phyloP scores from a whole-genome alignment of 2,329 filamentous ascomycete genomes.

The Erysiphe pulchra region DNA sequence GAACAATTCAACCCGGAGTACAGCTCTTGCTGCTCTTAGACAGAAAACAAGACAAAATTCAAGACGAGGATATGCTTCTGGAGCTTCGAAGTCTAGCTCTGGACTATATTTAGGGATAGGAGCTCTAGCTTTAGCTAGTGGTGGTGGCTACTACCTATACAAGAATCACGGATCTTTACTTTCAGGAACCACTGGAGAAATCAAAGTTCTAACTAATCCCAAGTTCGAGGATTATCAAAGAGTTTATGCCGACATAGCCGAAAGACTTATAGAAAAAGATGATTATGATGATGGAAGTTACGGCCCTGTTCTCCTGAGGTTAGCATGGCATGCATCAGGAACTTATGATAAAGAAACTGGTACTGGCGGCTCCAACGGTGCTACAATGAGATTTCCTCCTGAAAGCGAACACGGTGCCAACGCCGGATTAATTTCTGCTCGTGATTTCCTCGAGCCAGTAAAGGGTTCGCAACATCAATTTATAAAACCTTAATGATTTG shows the following conservation, averaged over 20 bases:
- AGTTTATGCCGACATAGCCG: constrained; percentile 73
- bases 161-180: constrained; percentile 24
- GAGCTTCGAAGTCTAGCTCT: constrained; percentile 29
- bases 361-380: constrained; percentile 86
- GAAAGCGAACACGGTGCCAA: constrained; percentile 85
- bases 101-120: constrained; percentile 27
- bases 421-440: constrained; percentile 61
- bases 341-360: constrained; percentile 74
- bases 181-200: constrained; percentile 16
- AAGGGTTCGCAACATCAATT: constrained; percentile 33
- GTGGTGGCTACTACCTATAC: constrained; percentile 40
- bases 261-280: constrained; percentile 60
- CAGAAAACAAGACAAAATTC: constrained; percentile 23
- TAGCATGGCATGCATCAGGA: constrained; percentile 85
- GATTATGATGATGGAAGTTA: constrained; percentile 95
- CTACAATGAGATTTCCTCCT: constrained; percentile 85
- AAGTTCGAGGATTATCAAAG: constrained; percentile 79
- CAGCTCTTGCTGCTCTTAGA: too few species aligned
- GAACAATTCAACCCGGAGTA: too few species aligned
- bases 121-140: constrained; percentile 31
- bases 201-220: constrained; percentile 35
- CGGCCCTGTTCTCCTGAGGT: constrained; percentile 66
- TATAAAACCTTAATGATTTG: constrained; percentile 3
- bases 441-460: constrained; percentile 79
- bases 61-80: constrained; percentile 58